A percentile compares a stretch with the other conserved stretches of the same genome.
Evolutionary conservation across 768 basidiomycete species (phyloP).

Genomic region (Suillus plorans): DNA sequence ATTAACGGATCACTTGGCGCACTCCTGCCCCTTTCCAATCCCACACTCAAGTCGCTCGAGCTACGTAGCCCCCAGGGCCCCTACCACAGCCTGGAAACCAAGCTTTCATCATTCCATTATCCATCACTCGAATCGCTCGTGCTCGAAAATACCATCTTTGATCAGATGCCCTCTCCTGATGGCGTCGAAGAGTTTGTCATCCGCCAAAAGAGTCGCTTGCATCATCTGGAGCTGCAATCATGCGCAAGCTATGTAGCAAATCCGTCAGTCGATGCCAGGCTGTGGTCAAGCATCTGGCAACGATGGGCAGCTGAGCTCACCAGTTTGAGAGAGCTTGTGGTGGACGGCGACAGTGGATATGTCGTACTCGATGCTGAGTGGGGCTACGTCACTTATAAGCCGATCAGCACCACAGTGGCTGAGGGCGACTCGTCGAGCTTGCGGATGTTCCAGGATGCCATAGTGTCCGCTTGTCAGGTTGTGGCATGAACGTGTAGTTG

Average conservation of each 20-base stretch:
- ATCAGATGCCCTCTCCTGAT: conserved; percentile 16
- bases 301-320: conserved; percentile 21
- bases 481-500: not conserved
- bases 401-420: not conserved
- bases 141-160: conserved; percentile 31
- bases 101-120: conserved; percentile 21
- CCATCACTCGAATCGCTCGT: conserved; percentile 27
- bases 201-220: conserved; percentile 28
- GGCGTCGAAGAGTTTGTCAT: conserved; percentile 32
- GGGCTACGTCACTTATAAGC: conserved; percentile 24
- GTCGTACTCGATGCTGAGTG: conserved; percentile 19
- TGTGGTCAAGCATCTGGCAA: conserved; percentile 29
- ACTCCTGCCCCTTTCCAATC: conserved; percentile 22
- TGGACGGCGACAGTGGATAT: conserved; percentile 18
- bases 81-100: conserved; percentile 27
- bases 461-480: not conserved
- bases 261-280: conserved; percentile 17
- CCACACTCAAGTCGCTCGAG: conserved; percentile 21
- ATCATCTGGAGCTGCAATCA: conserved; percentile 23
- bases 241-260: conserved; percentile 27
- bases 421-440: not conserved
- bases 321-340: conserved; percentile 24
- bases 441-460: not conserved
- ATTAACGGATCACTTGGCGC: conserved; percentile 26
- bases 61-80: conserved; percentile 28